A percentile compares a stretch with the other conserved stretches of the same genome.
Conservation (phyloP, 768 basidiomycete species). For the Pleurotus sapidus region DNA sequence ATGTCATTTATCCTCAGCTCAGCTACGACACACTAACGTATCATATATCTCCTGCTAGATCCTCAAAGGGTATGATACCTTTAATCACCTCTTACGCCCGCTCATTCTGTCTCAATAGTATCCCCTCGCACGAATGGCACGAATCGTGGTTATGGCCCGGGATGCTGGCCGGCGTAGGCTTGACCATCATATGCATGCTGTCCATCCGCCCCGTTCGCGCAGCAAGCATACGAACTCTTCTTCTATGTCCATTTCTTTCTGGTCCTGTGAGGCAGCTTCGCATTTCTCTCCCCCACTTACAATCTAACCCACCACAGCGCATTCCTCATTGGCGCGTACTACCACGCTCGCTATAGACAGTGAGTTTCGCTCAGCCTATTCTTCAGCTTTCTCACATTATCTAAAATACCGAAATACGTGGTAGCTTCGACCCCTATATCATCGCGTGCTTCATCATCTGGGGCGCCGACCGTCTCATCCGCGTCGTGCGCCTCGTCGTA, state of each 20-base stretch:
- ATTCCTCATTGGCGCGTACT: conserved; percentile 10
- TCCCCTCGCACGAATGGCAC: conserved; percentile 7
- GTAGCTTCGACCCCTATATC: conserved; percentile 27
- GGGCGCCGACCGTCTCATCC: conserved; percentile 39
- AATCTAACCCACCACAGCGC: not conserved
- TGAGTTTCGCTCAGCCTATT: not conserved
- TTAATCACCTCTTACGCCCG: not conserved
- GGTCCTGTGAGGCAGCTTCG: conserved; percentile 30
- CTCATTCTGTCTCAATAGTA: not conserved
- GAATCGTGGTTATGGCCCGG: conserved; percentile 26
- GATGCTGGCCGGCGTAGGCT: conserved; percentile 25
- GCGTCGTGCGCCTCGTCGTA: conserved; percentile 30
- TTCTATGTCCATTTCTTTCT: conserved; percentile 34
- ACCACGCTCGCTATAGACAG: not conserved
- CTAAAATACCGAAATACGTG: no score
- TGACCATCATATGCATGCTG: conserved; percentile 28
- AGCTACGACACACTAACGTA: not conserved
- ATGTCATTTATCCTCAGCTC: not conserved
- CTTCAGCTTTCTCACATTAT: no score
- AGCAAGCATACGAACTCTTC: conserved; percentile 37
- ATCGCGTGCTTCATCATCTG: conserved; percentile 39
- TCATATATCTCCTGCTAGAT: not conserved
- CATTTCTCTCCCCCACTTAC: not conserved
- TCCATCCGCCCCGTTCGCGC: conserved; percentile 35
- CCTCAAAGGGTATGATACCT: not conserved